Conservation (phyloP, 176 grass and related monocot species). For the Eleusine indica region DNA sequence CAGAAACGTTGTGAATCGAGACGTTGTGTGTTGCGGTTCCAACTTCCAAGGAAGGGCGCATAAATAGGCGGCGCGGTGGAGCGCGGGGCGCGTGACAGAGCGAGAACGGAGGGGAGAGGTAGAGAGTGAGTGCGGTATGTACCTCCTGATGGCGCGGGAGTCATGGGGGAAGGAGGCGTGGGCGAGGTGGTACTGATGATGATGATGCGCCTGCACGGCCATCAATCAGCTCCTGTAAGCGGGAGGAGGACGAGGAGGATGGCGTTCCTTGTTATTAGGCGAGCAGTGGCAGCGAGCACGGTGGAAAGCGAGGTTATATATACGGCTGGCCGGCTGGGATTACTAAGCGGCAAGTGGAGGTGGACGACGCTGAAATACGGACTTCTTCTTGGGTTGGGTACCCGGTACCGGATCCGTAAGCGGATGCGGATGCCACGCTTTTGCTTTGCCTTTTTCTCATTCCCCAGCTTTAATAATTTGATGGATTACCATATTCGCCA, state of each 20-base stretch:
- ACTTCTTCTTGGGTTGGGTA: background rate
- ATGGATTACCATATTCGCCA: background rate
- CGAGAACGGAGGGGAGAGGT: background rate
- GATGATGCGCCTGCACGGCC: slow-evolving; percentile 48
- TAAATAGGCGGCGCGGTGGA: slow-evolving; percentile 1
- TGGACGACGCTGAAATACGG: background rate
- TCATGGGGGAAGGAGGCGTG: slow-evolving; percentile 45
- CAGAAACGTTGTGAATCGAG: background rate
- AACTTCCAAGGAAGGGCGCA: background rate
- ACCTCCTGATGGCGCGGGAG: slow-evolving; percentile 41
- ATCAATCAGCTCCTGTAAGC: slow-evolving; percentile 35
- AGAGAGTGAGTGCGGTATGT: background rate
- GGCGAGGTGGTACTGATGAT: slow-evolving; percentile 25
- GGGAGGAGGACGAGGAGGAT: background rate
- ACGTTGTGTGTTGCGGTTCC: background rate
- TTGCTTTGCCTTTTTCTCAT: background rate
- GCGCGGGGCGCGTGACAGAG: background rate
- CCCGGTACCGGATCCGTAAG: background rate
- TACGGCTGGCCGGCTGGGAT: background rate
- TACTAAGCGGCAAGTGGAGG: background rate
- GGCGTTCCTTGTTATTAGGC: background rate
- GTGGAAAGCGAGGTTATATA: background rate
- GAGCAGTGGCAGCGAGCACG: background rate
- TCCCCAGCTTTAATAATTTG: background rate
- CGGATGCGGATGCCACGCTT: background rate